Base-by-base conservation (phyloP, 1,284 basidiomycete species). In the Trichosporon sp. region DNA sequence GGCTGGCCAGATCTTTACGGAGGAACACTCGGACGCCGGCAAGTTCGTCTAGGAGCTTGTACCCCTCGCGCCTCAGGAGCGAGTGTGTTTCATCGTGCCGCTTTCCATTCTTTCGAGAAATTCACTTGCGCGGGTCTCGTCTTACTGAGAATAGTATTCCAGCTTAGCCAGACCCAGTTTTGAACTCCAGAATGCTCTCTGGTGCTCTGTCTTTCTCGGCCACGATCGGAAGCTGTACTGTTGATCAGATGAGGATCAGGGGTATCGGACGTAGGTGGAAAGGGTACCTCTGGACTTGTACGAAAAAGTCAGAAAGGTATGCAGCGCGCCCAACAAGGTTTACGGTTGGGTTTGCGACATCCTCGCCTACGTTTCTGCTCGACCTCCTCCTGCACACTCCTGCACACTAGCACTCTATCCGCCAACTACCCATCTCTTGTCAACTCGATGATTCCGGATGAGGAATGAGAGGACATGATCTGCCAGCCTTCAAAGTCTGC, bases 271-370 rank as follows among this genome's bases (percentile, higher is more conserved):
- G 19, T 21, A 26, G 26, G 51, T 54, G 51, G 26, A 26, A 26
- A 26, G 26, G 26, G 26, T 26, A 26, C 26, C 26, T 26, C 26
- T 26, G 26, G 26, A 26, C 26, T 26, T 26, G 26, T 26, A 26
- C 26, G 26, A 26, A 26, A 54, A 21, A 10, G 51, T 26, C 51
- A 21, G 51, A 7, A 54, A 26, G 51, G 19, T 54, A 10, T 26
- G 51, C 14, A 54, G 19, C 19, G 10, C 19, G 51, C 7, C 19
- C 21, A 12, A 54, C 51, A 54, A 54, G 51, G 21, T 54, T 54
- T 54, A 54, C 51, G 16, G 51, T 54, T 54, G 51, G 51, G 51
- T 54, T 54, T 10, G 51, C 51, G 51, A 54, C 51, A 54, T 54
- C 51, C 51, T 54, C 19, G 51, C 51, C 51, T 54, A 10, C 51